These are phyloP conservation scores for Priceomyces fermenticarens DNA, from an alignment of 805 yeast species.

Conservation along the genomic window DNA sequence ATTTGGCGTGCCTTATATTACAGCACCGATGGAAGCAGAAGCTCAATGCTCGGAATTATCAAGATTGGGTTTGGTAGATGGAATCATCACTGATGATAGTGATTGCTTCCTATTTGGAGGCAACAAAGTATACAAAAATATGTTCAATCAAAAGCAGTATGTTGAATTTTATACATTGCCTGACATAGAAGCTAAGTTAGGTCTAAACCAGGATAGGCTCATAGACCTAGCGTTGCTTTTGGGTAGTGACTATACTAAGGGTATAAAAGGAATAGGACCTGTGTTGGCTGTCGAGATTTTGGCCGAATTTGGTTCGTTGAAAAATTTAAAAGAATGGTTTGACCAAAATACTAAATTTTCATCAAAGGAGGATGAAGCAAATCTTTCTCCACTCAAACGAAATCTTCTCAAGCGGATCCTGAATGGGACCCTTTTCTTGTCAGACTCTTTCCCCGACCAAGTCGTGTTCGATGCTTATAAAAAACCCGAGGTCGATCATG, in stretches of 20 bases:
- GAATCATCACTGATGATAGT: slow-evolving; percentile 94
- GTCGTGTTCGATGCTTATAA: slow-evolving; percentile 71
- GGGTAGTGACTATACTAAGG: slow-evolving; percentile 96
- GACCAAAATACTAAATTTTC: slow-evolving; percentile 40
- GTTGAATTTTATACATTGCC: slow-evolving; percentile 76
- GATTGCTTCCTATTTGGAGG: slow-evolving; percentile 96
- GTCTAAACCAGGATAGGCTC: slow-evolving; percentile 59
- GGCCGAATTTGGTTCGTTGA: slow-evolving; percentile 68
- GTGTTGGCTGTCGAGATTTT: slow-evolving; percentile 87
- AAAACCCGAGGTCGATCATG: slow-evolving; percentile 81
- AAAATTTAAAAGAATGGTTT: slow-evolving; percentile 53
- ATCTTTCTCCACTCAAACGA: slow-evolving; percentile 45
- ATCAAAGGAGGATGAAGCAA: slow-evolving; percentile 32
- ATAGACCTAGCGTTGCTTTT: slow-evolving; percentile 79
- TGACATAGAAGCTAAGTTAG: slow-evolving; percentile 61
- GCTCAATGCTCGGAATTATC: slow-evolving; percentile 91
- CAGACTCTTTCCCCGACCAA: slow-evolving; percentile 66
- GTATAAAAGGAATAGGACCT: slow-evolving; percentile 91
- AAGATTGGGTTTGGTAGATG: slow-evolving; percentile 77
- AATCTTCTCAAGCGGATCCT: slow-evolving; percentile 56
- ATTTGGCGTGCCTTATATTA: slow-evolving; percentile 91
- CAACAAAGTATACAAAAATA: slow-evolving; percentile 74
- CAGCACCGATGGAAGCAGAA: slow-evolving; percentile 99
- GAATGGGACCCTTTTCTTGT: slow-evolving; percentile 52
- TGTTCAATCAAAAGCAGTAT: slow-evolving; percentile 90